phyloP scores from a whole-genome alignment of 306 rosid genomes.

The cucumber (Cucumis sativus) region Cucumber_9930_V3 NC_026661.2:14432001-14432500 shows the following conservation, averaged over 20 bases:
- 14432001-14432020: neutral
- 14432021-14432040: neutral
- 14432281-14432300: too few relatives aligned
- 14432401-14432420: constrained; percentile 40
- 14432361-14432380: constrained; percentile 98
- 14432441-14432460: neutral
- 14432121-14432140: neutral
- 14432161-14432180: constrained; percentile 73
- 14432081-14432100: neutral
- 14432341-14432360: constrained; percentile 77
- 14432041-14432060: neutral
- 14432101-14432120: neutral
- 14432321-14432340: constrained; percentile 6
- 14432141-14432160: constrained; percentile 42
- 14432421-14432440: neutral
- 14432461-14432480: neutral
- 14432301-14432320: neutral
- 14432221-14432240: constrained; percentile 46
- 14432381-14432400: constrained; percentile 82
- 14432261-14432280: neutral
- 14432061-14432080: neutral
- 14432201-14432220: constrained; percentile 91
- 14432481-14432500: neutral
- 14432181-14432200: constrained; percentile 72
- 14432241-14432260: constrained; percentile 4